Evolutionary conservation across 2,329 filamentous ascomycete genomes (phyloP).

Genomic region (Didymellaceae sp.): DNA sequence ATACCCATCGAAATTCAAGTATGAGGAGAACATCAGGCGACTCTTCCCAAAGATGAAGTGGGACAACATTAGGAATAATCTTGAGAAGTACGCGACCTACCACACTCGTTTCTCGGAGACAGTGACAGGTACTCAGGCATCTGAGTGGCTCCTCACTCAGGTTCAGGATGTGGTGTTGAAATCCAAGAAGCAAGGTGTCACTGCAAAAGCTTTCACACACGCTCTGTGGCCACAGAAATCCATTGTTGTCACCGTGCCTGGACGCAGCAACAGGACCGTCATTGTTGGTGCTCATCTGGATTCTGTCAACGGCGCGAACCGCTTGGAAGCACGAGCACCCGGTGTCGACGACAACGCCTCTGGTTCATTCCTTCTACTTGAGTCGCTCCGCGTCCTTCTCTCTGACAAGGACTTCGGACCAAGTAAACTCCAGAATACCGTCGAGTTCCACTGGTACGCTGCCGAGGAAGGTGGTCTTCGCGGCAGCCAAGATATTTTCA

Average conservation of each 20-base stretch:
- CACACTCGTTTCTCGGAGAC: conserved; percentile 28
- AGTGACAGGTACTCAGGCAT: conserved; percentile 72
- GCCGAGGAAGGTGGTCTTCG: conserved; percentile 86
- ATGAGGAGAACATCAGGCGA: conserved; percentile 18
- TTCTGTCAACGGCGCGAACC: conserved; percentile 85
- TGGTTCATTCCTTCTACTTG: conserved; percentile 89
- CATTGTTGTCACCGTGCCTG: conserved; percentile 88
- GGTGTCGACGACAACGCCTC: conserved; percentile 93
- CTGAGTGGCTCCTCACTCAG: conserved; percentile 79
- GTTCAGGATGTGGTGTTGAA: conserved; percentile 74
- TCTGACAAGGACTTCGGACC: conserved; percentile 69
- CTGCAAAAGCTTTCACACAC: conserved; percentile 52
- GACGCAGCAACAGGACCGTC: conserved; percentile 78
- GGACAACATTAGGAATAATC: conserved; percentile 26
- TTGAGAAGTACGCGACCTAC: conserved; percentile 25
- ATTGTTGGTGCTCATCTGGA: conserved; percentile 92
- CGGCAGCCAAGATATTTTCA: conserved; percentile 87
- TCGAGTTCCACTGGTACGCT: conserved; percentile 97
- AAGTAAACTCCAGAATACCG: conserved; percentile 77
- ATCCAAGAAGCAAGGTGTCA: conserved; percentile 73
- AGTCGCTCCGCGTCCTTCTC: conserved; percentile 81
- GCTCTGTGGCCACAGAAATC: conserved; percentile 78
- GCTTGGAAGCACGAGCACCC: conserved; percentile 72
- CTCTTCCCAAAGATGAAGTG: conserved; percentile 24
- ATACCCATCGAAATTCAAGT: conserved; percentile 24